These are phyloP conservation scores for Aspergillus novoparasiticus DNA, from an alignment of 2,329 filamentous ascomycete species.

Conservation along the genomic window DNA sequence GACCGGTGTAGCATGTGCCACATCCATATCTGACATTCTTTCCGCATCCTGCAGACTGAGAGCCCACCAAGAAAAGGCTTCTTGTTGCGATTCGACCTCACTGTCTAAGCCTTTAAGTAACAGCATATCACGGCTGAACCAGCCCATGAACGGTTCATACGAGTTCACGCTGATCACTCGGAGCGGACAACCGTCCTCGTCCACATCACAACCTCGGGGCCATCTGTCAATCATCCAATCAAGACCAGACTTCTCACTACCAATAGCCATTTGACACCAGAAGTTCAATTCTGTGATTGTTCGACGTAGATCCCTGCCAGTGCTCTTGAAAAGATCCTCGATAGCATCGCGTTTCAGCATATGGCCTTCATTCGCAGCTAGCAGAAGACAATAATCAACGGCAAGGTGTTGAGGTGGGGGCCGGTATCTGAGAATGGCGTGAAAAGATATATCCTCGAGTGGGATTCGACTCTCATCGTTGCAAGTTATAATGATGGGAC, in stretches of 20 bases:
- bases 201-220: conserved; percentile 70
- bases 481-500: conserved; percentile 93
- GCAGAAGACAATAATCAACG: conserved; percentile 76
- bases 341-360: conserved; percentile 69
- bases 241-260: conserved; percentile 82
- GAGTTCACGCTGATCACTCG: conserved; percentile 81
- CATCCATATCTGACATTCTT: conserved; percentile 45
- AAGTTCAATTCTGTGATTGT: conserved; percentile 84
- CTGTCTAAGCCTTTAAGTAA: conserved; percentile 45
- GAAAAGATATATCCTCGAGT: conserved; percentile 70
- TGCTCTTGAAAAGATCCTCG: conserved; percentile 68
- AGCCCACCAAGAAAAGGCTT: conserved; percentile 69
- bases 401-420: conserved; percentile 68
- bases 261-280: conserved; percentile 96
- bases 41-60: conserved; percentile 64
- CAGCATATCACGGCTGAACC: conserved; percentile 66
- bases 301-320: conserved; percentile 73
- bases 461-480: conserved; percentile 87
- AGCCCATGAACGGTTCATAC: conserved; percentile 76
- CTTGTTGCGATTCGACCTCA: conserved; percentile 65
- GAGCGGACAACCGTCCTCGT: conserved; percentile 67
- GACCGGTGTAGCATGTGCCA: conserved; percentile 22
- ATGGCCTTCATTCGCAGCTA: conserved; percentile 90
- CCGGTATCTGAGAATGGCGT: conserved; percentile 79
- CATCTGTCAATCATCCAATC: conserved; percentile 86